These are phyloP conservation scores for Mortierella polycephala DNA, from an alignment of 371 early-diverging fungal species.

Conservation along the genomic window DNA sequence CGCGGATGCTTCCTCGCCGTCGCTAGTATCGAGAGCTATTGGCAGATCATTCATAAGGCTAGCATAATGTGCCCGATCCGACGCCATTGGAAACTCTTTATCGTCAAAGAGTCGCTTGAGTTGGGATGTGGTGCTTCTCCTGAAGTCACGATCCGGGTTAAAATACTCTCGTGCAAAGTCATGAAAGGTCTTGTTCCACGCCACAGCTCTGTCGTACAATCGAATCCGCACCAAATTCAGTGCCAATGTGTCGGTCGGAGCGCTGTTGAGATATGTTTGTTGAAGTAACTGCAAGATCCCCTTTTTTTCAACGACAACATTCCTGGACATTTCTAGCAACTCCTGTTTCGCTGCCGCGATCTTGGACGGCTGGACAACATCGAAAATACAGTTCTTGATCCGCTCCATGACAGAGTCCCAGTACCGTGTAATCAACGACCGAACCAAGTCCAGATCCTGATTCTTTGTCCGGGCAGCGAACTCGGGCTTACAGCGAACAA, in stretches of 20 bases:
- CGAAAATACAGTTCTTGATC: slow-evolving; percentile 67
- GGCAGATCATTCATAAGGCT: slow-evolving; percentile 51
- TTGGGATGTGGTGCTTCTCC: slow-evolving; percentile 72
- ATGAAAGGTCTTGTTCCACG: slow-evolving; percentile 87
- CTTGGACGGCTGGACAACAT: slow-evolving; percentile 72
- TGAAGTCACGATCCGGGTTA: slow-evolving; percentile 78
- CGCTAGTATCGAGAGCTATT: slow-evolving; percentile 40
- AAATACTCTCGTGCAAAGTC: slow-evolving; percentile 79
- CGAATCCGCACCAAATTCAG: slow-evolving; percentile 78
- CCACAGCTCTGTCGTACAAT: slow-evolving; percentile 79
- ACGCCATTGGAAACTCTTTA: slow-evolving; percentile 50
- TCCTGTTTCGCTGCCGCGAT: slow-evolving; percentile 72
- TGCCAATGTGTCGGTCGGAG: slow-evolving; percentile 81
- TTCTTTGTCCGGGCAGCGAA: slow-evolving; percentile 66
- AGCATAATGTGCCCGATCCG: slow-evolving; percentile 45
- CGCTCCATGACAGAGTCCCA: slow-evolving; percentile 79
- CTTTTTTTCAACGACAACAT: slow-evolving; percentile 79
- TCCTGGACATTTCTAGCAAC: slow-evolving; percentile 69
- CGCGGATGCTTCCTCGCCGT: slow-evolving; percentile 12
- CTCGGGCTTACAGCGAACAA: slow-evolving; percentile 68
- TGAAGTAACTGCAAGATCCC: slow-evolving; percentile 82
- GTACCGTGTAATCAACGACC: slow-evolving; percentile 67
- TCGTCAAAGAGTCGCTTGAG: slow-evolving; percentile 73
- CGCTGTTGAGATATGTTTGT: slow-evolving; percentile 79
- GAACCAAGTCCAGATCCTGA: slow-evolving; percentile 68